Base-by-base conservation (phyloP, 2,329 filamentous ascomycete species). In the Talaromyces sp. region DNA sequence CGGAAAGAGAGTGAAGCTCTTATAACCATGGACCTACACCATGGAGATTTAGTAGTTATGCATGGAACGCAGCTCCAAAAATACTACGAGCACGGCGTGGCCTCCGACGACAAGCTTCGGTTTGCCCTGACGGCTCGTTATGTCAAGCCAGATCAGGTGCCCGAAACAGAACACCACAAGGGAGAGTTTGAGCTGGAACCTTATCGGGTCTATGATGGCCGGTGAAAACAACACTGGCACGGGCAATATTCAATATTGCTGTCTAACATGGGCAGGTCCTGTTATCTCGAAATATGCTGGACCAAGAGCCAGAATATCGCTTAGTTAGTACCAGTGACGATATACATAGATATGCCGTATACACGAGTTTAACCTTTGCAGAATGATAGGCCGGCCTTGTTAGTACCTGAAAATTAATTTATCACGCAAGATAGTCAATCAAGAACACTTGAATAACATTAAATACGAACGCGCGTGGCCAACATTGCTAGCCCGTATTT, bases 31-130 rank as follows among this genome's bases (percentile, higher is more conserved):
- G 72, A 75, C 1, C 71, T 86, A 7, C 73, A 77, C 17, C 84
- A 86, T 68, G 84, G 84, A 0, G 84, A 86, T 66, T 69, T 85
- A 21, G 77, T 85, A 0, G 73, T 86, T 9, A 86, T 86, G 84
- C 78, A 84, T 65, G 84, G 84, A 0, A 75, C 74, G 5, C 70
- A 73, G 2, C 69, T 86, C 13, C 84, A 86, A 67, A 79, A 78
- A 64, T 85, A 80, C 63, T 82, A 80, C 41, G 83, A 86, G 73
- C 74, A 76, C 58, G 62, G 66, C 0, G 73, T 76, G 26, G 49
- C 61, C 1, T 70, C 72, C 0, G 67, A 72, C 9, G 65, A 68
- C 19, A 68, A 66, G 17, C 60, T 76, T 32, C 71, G 74, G 3
- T 76, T 73, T 62, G 74, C 73, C 10, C 53, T 76, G 43, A 76